Base-by-base conservation (phyloP, 164 flowering plant genomes). In the Warburgia ugandensis region DNA sequence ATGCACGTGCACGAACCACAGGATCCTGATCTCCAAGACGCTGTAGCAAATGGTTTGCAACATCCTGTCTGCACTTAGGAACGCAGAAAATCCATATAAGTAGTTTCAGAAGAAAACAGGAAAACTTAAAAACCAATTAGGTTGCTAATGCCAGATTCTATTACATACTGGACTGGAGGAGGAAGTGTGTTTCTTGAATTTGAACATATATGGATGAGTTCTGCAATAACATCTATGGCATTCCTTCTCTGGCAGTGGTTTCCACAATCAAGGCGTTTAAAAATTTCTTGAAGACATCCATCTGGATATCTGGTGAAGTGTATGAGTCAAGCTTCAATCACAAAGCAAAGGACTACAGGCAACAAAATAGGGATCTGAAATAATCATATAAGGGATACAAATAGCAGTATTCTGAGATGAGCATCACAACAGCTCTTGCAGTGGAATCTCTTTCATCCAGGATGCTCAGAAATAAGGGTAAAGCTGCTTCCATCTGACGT, bases 371-470 rank as follows among this genome's bases (percentile, higher is more conserved):
- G n/a, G n/a, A n/a, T n/a, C n/a, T n/a, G n/a, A n/a, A n/a, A n/a
- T n/a, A n/a, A 52, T 28, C 29, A 58, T 33, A 48, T 20, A 45
- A 39, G 40, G 29, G 50, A 48, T 83, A 83, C 95, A 67, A 61
- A 40, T 73, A 75, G 65, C 87, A 89, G 59, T 66, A 79, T 66
- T 89, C 94, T 65, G 95, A 89, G 39, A 68, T 53, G 10, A 83
- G 79, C 44, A 59, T 58, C 48, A 70, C 74, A 61, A 77, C 83
- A 57, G 92, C 92, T 77, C 72, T 76, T 29, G 95, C 77, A 16
- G 76, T 51, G 17, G 74, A 68, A 60, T 89, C 90, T 45, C 73
- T 72, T 66, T 79, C 95, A 76, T 85, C 90, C 28, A 89, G 66
- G 66, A 89, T 75, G 54, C 69, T 63, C 48, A 89, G 72, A 47